These are phyloP conservation scores for Ogataea minuta DNA, from an alignment of 805 yeast genomes.

Conservation along the genomic window DNA sequence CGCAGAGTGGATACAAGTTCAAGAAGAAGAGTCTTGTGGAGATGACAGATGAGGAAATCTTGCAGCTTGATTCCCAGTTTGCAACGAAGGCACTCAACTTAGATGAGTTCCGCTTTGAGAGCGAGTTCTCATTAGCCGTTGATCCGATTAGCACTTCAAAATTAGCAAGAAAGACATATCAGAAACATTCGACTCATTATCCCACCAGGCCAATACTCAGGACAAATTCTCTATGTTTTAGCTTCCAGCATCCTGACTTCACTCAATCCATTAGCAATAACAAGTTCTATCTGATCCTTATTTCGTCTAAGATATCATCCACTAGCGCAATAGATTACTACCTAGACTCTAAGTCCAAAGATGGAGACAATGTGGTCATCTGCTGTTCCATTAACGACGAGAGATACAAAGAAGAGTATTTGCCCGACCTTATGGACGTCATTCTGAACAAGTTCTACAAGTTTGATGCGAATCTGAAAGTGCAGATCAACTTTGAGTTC, in stretches of 20 bases:
- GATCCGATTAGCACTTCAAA: conserved; percentile 18
- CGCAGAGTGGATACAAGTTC: conserved; percentile 1
- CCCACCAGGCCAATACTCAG: conserved; percentile 35
- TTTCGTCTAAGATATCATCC: conserved; percentile 65
- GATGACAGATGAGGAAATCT: conserved; percentile 53
- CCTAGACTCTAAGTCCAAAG: conserved; percentile 45
- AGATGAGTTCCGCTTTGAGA: conserved; percentile 45
- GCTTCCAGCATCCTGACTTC: conserved; percentile 43
- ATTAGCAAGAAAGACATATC: conserved; percentile 21
- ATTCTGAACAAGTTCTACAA: conserved; percentile 29
- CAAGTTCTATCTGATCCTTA: conserved; percentile 44
- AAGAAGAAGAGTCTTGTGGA: conserved; percentile 47
- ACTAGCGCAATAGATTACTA: conserved; percentile 75
- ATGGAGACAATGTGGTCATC: conserved; percentile 66
- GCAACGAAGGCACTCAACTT: conserved; percentile 39
- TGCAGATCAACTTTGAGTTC: conserved; percentile 56
- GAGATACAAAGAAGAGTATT: conserved; percentile 20
- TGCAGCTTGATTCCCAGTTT: conserved; percentile 55
- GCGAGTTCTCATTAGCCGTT: conserved; percentile 30
- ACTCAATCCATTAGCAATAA: conserved; percentile 18
- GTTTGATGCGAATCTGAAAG: conserved; percentile 38
- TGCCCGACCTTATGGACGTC: conserved; percentile 41
- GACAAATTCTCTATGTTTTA: conserved; percentile 37
- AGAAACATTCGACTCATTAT: conserved; percentile 27
- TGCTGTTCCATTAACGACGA: conserved; percentile 30